Base-by-base conservation (phyloP, 768 basidiomycete species). In the Cystobasidium ongulense region DNA sequence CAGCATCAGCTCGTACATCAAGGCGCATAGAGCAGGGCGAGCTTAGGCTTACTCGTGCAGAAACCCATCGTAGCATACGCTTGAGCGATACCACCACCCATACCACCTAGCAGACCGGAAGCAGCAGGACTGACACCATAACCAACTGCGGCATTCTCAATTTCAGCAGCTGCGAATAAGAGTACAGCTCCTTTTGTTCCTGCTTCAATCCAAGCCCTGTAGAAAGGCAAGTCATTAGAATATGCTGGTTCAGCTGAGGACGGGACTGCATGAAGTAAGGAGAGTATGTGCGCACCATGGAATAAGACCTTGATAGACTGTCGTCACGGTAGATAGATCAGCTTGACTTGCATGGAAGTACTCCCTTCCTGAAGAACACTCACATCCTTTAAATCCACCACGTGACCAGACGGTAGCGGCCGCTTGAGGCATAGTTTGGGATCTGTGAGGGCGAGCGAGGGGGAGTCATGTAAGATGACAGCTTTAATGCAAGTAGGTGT, bases 41-140 rank as follows among this genome's bases (percentile, higher is more conserved):
- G 59, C n/a, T 21, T 35, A n/a, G 23, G 66, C 41, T 29, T 21
- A 70, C 73, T 61, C 38, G 39, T 64, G 54, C 76, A 85, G 89
- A 81, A 80, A 94, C 96, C 96, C 94, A 99, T 98, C n/a, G 96
- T 98, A 75, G 93, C 94, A 80, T 99, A 99, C 33, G 96, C 95
- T 83, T 99, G 96, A 50, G 90, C 91, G 77, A 98, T 83, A 85
- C 96, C 96, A 80, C 96, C 96, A 15, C 90, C 89, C 90, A 98
- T 97, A 76, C 96, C 96, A 76, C 96, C 96, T 63, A 98, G 82
- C 77, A 98, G 85, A 77, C 96, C 96, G 72, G 90, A 90, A 53
- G 85, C 84, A 29, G 88, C 92, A 35, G 92, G 88, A 78, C 85
- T 89, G 74, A 94, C 82, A 11, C 92, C 92, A 79, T 89, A 83